Evolutionary conservation across 2,329 filamentous ascomycete genomes (phyloP), one percentile per base, ranked within the genome.

Genomic region (Xylariales sp.): DNA sequence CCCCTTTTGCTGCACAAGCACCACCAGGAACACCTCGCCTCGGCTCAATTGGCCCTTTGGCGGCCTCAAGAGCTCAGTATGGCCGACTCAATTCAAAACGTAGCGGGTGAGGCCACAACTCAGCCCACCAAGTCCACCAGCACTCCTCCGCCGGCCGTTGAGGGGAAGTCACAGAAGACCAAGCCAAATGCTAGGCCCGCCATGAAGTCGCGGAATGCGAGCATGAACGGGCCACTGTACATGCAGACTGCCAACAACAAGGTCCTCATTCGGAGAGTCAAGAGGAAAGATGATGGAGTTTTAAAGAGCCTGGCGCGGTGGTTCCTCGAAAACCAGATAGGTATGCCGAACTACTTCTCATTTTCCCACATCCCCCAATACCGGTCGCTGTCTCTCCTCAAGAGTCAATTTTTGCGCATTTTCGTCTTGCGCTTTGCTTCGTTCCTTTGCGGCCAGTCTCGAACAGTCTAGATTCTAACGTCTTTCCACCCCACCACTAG

Each of bases 271-370:
- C 69, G 74, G 49, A 73, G 76, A 47, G 62, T 74, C 45, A 82
- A 75, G 65, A 68, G 70, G 55, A 81, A 80, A 60, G 76, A 79
- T 36, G 75, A 83, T 48, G 71, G 78, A 39, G 68, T 78, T 28
- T 65, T 76, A 51, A 79, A 74, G 54, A 72, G 73, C 43, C 61
- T 85, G 31, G 74, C 78, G 44, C 70, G 73, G 54, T 87, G 83
- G 79, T 75, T 90, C 57, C 78, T 88, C 49, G 71, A 85, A 54
- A 87, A 91, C 60, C 86, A 91, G 60, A 82, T 88, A 53, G 85
- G 86, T 90, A 80, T 42, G 78, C 65, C 25, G 13, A 10, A n/a
- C n/a, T n/a, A n/a, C n/a, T n/a, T n/a, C n/a, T n/a, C n/a, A n/a
- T n/a, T n/a, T n/a, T n/a, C n/a, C n/a, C n/a, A n/a, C n/a, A n/a